Conservation (phyloP, 169 alveolate species). For the Cryptosporidium sp. region DNA sequence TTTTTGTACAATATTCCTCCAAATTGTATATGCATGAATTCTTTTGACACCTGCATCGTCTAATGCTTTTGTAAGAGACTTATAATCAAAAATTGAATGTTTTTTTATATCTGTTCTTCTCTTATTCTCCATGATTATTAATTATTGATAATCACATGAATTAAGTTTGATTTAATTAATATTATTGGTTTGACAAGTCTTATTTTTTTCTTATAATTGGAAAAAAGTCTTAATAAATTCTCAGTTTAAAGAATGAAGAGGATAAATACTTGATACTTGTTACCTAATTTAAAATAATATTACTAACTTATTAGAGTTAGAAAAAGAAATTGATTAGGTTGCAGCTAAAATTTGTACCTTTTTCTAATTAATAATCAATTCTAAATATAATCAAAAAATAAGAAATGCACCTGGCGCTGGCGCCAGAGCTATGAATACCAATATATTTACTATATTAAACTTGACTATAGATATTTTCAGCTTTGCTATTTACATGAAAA, state of each 20-base stretch:
- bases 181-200: background rate
- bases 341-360: background rate
- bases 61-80: conserved; percentile 12
- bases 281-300: too few relatives aligned
- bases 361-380: background rate
- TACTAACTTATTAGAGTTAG: background rate
- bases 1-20: conserved; percentile 48
- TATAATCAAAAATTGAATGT: conserved; percentile 53
- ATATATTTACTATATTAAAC: background rate
- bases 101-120: conserved; percentile 30
- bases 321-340: background rate
- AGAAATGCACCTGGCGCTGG: conserved; percentile 7
- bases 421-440: background rate
- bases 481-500: background rate
- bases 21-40: conserved; percentile 49
- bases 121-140: conserved; percentile 10
- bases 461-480: background rate
- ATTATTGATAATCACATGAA: background rate
- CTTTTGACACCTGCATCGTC: conserved; percentile 32
- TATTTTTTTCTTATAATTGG: too few relatives aligned
- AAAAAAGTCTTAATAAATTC: too few relatives aligned
- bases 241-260: too few relatives aligned
- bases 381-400: background rate
- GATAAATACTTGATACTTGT: too few relatives aligned
- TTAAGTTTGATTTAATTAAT: background rate